A percentile compares a stretch with the other conserved stretches of the same genome.
These are phyloP conservation scores for Aspergillus transmontanensis DNA, from an alignment of 2,329 filamentous ascomycete genomes.

Conservation along the genomic window DNA sequence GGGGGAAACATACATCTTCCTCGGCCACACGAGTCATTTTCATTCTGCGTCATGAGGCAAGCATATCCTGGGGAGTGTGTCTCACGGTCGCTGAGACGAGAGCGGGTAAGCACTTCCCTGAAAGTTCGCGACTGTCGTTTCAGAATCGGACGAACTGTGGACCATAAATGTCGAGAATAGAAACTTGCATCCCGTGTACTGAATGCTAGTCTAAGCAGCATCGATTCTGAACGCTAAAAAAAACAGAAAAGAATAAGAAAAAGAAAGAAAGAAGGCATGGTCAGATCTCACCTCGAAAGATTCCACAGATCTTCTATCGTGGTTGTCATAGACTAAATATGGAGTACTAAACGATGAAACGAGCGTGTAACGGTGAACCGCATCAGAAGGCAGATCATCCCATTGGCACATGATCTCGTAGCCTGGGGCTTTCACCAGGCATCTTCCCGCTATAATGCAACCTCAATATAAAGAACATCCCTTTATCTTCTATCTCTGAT, in stretches of 20 bases:
- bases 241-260: background rate
- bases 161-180: background rate
- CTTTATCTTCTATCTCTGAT: background rate
- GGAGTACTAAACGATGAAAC: background rate
- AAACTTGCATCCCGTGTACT: background rate
- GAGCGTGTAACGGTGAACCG: background rate
- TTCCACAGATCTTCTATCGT: slow-evolving; percentile 1
- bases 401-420: background rate
- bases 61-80: background rate
- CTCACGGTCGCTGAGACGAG: background rate
- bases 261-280: background rate
- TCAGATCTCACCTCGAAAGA: background rate
- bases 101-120: background rate
- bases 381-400: background rate
- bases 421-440: background rate
- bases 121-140: slow-evolving; percentile 8
- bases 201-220: background rate
- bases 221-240: background rate
- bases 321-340: background rate
- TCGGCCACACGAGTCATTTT: background rate
- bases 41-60: background rate
- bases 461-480: background rate
- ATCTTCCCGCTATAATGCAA: background rate
- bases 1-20: background rate
- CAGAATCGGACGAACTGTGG: slow-evolving; percentile 15